Base-by-base conservation (phyloP, 495 filamentous ascomycete species). In the Pyrenopolyporus hunteri region DNA sequence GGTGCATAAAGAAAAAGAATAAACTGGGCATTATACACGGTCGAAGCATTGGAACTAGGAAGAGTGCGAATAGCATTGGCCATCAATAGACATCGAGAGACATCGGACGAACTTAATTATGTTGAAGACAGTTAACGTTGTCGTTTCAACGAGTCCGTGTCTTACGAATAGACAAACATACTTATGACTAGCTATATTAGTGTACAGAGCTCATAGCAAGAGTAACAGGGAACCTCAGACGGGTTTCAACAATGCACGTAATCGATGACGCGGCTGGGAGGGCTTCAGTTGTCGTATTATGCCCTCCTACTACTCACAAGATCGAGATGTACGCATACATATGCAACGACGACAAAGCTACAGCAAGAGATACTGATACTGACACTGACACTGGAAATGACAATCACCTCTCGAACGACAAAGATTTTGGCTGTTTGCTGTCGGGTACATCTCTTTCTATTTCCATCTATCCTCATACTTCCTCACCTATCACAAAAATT, bases 231-330 rank as follows among this genome's bases (percentile, higher is more conserved):
- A n/a, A n/a, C n/a, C n/a, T n/a, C n/a, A n/a, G n/a, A n/a, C n/a
- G n/a, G n/a, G n/a, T 11, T 23, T 36, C 26, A 20, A 25, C 25
- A 43, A n/a, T 32, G 19, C 33, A 47, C 48, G 40, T 42, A 9
- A 16, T 40, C n/a, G 4, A 31, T 6, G 19, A 43, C 16, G 47
- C 4, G 35, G 36, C 9, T 35, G 31, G 29, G 25, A 42, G 32
- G 43, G 23, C 13, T 42, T 42, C 37, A 42, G 23, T 53, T 61
- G 35, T 65, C 47, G 31, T 66, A 69, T 71, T 69, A 68, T 68
- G 57, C 63, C 66, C 66, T 70, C 62, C 68, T 37, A 63, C 37
- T 45, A 37, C 37, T 65, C 55, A 39, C 35, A 48, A 65, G 42
- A 51, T 25, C 33, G 45, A 64, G 59, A 69, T 64, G 56, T 48